These are phyloP conservation scores for Marsdenia floribunda DNA, from an alignment of 257 asterid genomes.

Conservation along the genomic window DNA sequence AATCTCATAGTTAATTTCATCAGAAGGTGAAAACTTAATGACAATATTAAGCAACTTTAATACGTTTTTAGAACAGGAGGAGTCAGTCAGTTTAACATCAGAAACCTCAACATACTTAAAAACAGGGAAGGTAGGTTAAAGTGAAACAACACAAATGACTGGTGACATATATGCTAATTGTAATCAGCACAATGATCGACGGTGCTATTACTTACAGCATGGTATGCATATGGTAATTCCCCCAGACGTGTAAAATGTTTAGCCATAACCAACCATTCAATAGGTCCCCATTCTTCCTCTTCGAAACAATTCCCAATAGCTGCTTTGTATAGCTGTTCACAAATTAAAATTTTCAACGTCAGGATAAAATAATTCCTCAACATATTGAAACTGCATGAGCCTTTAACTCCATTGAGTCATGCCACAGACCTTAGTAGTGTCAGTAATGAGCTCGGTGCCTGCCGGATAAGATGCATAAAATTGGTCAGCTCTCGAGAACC, in stretches of 20 bases:
- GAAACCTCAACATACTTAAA: neutral
- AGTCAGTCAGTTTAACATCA: neutral
- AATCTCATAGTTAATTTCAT: neutral
- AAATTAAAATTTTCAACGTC: slow-evolving; percentile 4
- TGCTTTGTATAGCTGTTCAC: slow-evolving; percentile 61
- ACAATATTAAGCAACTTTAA: neutral
- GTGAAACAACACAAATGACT: neutral
- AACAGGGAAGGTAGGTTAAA: neutral
- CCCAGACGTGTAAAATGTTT: slow-evolving; percentile 96
- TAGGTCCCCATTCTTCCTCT: slow-evolving; percentile 89
- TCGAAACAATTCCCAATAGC: slow-evolving; percentile 81
- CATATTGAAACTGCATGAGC: neutral
- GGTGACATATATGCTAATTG: too few species aligned
- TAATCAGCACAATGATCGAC: too few species aligned
- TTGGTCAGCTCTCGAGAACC: slow-evolving; percentile 87
- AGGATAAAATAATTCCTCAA: neutral
- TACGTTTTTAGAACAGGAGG: neutral
- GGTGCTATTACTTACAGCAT: slow-evolving; percentile 54
- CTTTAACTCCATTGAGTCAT: neutral
- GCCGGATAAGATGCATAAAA: slow-evolving; percentile 94
- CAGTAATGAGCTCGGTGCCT: slow-evolving; percentile 88
- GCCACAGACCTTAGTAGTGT: slow-evolving; percentile 61
- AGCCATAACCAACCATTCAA: slow-evolving; percentile 86
- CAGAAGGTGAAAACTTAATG: neutral
- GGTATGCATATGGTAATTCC: slow-evolving; percentile 91